A percentile compares a stretch with the other conserved stretches of the same genome.
Conservation (phyloP, 768 basidiomycete species). For the Mycena alexandri region DNA sequence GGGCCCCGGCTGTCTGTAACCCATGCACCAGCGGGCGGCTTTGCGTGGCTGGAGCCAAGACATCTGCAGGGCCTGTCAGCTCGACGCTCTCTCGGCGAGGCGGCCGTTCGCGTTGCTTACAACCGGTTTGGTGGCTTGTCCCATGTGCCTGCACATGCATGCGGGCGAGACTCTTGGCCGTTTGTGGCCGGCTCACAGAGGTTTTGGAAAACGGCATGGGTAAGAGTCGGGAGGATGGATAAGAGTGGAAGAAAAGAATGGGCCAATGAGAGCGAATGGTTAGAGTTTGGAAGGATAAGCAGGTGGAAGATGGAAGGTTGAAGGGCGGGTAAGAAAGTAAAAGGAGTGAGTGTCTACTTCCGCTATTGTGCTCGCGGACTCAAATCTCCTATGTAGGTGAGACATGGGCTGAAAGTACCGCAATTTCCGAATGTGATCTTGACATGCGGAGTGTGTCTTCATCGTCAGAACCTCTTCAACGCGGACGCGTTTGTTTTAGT, state of each 20-base stretch:
- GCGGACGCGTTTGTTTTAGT: too few species aligned
- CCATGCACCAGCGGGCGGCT: not conserved
- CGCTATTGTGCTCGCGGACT: conserved; percentile 3
- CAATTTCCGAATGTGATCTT: too few species aligned
- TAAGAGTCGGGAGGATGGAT: not conserved
- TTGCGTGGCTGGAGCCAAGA: conserved; percentile 12
- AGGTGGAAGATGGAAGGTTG: not conserved
- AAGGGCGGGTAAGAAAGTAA: too few species aligned
- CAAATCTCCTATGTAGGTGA: not conserved
- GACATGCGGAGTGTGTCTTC: too few species aligned
- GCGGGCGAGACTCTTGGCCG: conserved; percentile 10
- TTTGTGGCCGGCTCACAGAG: not conserved
- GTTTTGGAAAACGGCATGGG: conserved; percentile 6
- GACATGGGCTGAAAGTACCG: not conserved
- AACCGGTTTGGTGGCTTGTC: not conserved
- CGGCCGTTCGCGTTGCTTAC: conserved; percentile 5
- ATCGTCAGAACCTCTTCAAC: too few species aligned
- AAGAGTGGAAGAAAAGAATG: not conserved
- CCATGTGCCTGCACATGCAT: conserved; percentile 11
- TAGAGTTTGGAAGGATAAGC: too few species aligned
- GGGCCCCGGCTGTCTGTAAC: conserved; percentile 1
- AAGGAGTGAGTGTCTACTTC: not conserved
- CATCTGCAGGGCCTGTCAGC: not conserved
- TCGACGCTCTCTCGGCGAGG: not conserved
- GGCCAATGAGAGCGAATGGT: not conserved